Conservation (phyloP, 176 grass and related monocot species). For the Oryza longistaminata region DNA sequence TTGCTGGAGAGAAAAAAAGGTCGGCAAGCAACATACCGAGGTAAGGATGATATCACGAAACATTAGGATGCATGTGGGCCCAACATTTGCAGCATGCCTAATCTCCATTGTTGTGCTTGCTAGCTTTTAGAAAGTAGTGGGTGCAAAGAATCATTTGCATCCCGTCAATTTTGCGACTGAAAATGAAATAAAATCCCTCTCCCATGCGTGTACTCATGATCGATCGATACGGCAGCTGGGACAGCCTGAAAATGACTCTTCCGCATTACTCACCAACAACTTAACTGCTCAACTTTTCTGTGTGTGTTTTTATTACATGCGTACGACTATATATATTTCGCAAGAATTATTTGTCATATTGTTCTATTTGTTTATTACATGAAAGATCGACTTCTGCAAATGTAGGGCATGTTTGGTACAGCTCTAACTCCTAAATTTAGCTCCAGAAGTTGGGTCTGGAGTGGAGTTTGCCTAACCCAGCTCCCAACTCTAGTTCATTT, state of each 20-base stretch:
- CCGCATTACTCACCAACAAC: background rate
- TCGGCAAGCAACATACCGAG: background rate
- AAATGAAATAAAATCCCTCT: background rate
- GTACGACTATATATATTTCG: too few relatives aligned
- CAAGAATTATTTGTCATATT: background rate
- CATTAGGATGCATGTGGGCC: conserved; percentile 6
- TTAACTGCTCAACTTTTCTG: background rate
- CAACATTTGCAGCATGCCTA: background rate
- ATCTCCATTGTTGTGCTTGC: background rate
- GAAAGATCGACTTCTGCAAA: too few relatives aligned
- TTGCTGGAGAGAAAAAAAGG: background rate
- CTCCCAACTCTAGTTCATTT: too few relatives aligned
- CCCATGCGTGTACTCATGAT: background rate
- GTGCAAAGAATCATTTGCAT: conserved; percentile 27
- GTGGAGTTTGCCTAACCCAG: too few relatives aligned
- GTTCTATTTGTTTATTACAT: background rate
- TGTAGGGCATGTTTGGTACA: too few relatives aligned
- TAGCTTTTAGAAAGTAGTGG: conserved; percentile 35
- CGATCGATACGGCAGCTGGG: background rate
- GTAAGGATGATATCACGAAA: conserved; percentile 23
- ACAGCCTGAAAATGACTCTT: background rate
- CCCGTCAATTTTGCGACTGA: conserved; percentile 16
- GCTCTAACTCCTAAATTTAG: too few relatives aligned
- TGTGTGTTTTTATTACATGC: background rate
- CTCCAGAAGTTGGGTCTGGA: too few relatives aligned